These are phyloP conservation scores for Discostella stelligera DNA, from an alignment of 352 stramenopile genomes.

Conservation along the genomic window DNA sequence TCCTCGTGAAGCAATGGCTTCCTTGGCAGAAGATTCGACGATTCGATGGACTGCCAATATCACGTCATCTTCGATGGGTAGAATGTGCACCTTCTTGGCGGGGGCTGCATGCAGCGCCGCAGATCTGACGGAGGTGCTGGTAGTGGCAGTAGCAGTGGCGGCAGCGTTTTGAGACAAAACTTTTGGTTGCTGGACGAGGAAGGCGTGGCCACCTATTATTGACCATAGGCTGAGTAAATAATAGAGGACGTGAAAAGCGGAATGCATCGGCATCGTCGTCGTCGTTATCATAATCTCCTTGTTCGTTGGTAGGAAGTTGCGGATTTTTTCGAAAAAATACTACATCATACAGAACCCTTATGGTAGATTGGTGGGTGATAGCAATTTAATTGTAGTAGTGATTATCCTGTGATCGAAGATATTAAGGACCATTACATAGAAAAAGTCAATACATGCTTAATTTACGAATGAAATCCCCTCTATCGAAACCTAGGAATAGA, in stretches of 20 bases:
- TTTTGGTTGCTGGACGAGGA: slow-evolving; percentile 1
- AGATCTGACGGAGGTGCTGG: neutral
- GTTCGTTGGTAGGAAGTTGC: too few relatives aligned
- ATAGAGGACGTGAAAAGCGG: neutral
- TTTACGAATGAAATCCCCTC: neutral
- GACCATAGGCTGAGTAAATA: neutral
- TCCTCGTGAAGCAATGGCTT: slow-evolving; percentile 54
- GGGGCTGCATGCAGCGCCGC: slow-evolving; percentile 8
- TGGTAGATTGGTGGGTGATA: too few relatives aligned
- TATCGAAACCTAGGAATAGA: slow-evolving; percentile 8
- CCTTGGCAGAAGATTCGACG: slow-evolving; percentile 45
- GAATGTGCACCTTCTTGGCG: slow-evolving; percentile 49
- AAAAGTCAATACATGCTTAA: neutral
- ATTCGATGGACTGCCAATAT: slow-evolving; percentile 50
- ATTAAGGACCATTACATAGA: too few relatives aligned
- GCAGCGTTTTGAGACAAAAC: neutral
- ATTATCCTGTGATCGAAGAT: too few relatives aligned
- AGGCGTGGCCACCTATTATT: neutral
- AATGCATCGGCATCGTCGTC: neutral
- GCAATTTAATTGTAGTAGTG: too few relatives aligned
- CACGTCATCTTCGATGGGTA: slow-evolving; percentile 47
- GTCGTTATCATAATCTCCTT: too few relatives aligned
- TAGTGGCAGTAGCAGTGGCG: neutral
- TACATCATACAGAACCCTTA: too few relatives aligned
- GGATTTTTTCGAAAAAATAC: too few relatives aligned